These are phyloP conservation scores for Alternaria alternata DNA, from an alignment of 2,329 filamentous ascomycete species.

Conservation along the genomic window DNA sequence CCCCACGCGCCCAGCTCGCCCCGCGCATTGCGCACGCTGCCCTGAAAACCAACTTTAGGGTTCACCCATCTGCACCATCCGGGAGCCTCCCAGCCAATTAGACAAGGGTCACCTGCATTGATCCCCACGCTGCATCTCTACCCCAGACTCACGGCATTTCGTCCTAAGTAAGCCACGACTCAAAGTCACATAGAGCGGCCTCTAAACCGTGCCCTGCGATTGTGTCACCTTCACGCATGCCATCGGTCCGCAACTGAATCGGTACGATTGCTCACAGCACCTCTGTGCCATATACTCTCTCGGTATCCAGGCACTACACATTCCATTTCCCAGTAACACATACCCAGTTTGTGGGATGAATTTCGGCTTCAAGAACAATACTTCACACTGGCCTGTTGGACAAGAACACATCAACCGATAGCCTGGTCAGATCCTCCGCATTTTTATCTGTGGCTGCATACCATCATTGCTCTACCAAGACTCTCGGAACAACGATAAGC, in stretches of 20 bases:
- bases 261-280: conserved; percentile 20
- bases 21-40: conserved; percentile 31
- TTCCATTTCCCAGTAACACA: background rate
- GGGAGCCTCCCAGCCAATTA: conserved; percentile 39
- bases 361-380: conserved; percentile 52
- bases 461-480: conserved; percentile 35
- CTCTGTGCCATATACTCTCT: conserved; percentile 17
- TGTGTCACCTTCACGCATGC: conserved; percentile 25
- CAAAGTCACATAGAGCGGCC: conserved; percentile 25
- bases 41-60: conserved; percentile 35
- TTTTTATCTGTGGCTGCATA: conserved; percentile 22
- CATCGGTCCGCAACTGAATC: conserved; percentile 19
- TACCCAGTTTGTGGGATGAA: conserved; percentile 47
- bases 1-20: conserved; percentile 39
- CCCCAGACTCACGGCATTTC: conserved; percentile 36
- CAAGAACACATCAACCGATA: conserved; percentile 56
- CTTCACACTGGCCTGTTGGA: conserved; percentile 55
- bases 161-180: conserved; percentile 20
- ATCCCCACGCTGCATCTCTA: conserved; percentile 43
- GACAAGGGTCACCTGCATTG: conserved; percentile 21
- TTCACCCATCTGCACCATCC: conserved; percentile 32
- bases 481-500: conserved; percentile 28
- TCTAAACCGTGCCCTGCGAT: conserved; percentile 26
- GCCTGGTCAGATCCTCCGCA: conserved; percentile 29
- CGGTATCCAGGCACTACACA: conserved; percentile 7